Conservation (phyloP, 768 basidiomycete genomes). For the Auricularia heimuer region DNA sequence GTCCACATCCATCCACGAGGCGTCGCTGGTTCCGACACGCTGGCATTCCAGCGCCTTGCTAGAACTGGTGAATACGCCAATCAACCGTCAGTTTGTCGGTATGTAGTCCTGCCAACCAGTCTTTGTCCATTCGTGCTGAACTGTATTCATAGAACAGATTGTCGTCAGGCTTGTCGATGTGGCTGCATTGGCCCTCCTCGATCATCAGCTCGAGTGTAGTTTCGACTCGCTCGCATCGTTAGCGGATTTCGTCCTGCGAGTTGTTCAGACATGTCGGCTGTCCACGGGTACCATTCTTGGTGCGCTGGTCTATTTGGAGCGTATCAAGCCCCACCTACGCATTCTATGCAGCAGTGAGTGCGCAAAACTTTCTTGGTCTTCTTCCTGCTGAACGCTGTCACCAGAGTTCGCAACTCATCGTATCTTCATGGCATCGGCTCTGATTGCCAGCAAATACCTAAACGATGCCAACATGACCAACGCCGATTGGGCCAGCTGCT, state of each 20-base stretch:
- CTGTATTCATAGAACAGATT: neutral
- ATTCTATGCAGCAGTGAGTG: neutral
- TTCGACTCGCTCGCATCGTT: neutral
- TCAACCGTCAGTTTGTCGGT: neutral
- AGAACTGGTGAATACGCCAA: neutral
- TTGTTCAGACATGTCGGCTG: neutral
- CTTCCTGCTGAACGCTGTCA: neutral
- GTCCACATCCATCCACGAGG: neutral
- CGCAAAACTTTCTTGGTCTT: neutral
- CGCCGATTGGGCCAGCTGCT: neutral
- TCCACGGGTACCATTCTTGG: neutral
- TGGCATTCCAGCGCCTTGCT: neutral
- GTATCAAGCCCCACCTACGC: neutral
- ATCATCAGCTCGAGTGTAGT: neutral
- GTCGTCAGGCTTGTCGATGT: neutral
- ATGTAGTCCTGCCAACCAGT: neutral
- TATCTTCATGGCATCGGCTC: neutral
- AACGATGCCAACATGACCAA: neutral
- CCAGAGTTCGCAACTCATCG: neutral
- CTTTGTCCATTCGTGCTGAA: neutral
- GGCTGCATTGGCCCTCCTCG: neutral
- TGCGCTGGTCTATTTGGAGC: neutral
- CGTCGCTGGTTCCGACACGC: neutral
- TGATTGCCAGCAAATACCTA: neutral
- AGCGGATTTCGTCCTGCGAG: neutral